Conservation (phyloP, 345 rosid genomes). For the Combretum micranthum region DNA sequence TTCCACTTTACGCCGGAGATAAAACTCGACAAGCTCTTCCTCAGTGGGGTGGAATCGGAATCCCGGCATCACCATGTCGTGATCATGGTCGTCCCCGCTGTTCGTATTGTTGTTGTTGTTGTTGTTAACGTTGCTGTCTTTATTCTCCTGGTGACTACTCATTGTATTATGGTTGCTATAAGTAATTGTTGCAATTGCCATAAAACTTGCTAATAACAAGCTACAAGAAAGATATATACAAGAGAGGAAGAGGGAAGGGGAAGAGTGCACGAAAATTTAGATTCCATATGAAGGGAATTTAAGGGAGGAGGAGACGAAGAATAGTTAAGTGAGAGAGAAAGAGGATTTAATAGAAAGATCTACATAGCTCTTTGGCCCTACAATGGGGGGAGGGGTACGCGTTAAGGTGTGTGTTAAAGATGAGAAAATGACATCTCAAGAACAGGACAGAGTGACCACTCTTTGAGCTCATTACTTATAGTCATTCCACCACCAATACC, state of each 20-base stretch:
- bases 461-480: too few relatives aligned
- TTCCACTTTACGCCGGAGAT: slow-evolving; percentile 99
- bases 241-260: too few relatives aligned
- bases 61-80: slow-evolving; percentile 98
- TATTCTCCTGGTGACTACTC: too few relatives aligned
- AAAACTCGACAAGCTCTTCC: slow-evolving; percentile 97
- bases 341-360: slow-evolving; percentile 24
- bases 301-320: neutral
- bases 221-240: neutral
- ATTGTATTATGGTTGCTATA: slow-evolving; percentile 27
- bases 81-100: slow-evolving; percentile 63
- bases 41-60: slow-evolving; percentile 98
- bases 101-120: slow-evolving; percentile 13
- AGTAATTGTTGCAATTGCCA: slow-evolving; percentile 68
- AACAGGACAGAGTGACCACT: slow-evolving; percentile 45
- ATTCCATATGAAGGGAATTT: neutral
- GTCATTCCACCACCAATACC: too few relatives aligned
- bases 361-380: slow-evolving; percentile 40
- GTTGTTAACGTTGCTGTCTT: slow-evolving; percentile 14
- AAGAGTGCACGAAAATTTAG: neutral
- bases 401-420: slow-evolving; percentile 25
- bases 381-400: slow-evolving; percentile 19
- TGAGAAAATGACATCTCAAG: slow-evolving; percentile 65
- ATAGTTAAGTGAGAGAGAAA: neutral
- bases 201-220: slow-evolving; percentile 17